A percentile compares a stretch with the other conserved stretches of the same genome.
Conservation (phyloP, 2,329 filamentous ascomycete genomes). For the Microdochium trichocladiopsis region DNA sequence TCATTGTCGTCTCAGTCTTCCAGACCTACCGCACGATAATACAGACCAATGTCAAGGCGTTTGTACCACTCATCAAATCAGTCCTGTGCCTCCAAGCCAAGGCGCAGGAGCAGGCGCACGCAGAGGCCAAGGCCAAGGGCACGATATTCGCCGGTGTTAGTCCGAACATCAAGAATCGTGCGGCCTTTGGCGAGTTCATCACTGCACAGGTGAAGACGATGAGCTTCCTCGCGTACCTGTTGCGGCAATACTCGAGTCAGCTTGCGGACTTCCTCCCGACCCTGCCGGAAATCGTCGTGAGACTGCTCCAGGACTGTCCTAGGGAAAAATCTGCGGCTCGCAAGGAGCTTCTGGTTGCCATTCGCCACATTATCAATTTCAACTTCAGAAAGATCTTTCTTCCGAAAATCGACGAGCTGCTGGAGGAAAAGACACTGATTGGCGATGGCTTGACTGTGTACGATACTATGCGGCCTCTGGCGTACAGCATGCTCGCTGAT, state of each 20-base stretch:
- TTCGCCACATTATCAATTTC: conserved; percentile 98
- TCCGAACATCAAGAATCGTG: conserved; percentile 85
- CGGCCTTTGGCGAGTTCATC: conserved; percentile 94
- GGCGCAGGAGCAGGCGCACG: conserved; percentile 87
- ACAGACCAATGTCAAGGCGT: conserved; percentile 77
- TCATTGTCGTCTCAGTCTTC: conserved; percentile 97
- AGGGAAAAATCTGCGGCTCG: conserved; percentile 88
- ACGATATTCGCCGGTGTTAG: conserved; percentile 90
- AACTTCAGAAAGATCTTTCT: conserved; percentile 95
- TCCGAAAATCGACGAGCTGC: conserved; percentile 85
- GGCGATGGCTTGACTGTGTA: conserved; percentile 95
- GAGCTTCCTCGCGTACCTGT: conserved; percentile 92
- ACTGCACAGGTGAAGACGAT: conserved; percentile 98
- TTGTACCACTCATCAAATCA: conserved; percentile 89
- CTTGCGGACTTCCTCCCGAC: conserved; percentile 81
- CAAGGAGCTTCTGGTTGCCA: conserved; percentile 93
- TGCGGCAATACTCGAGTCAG: conserved; percentile 81
- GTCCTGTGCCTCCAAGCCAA: conserved; percentile 84
- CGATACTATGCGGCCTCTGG: conserved; percentile 89
- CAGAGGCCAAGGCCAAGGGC: conserved; percentile 70
- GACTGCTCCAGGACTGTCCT: conserved; percentile 87
- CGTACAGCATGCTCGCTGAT: conserved; percentile 97
- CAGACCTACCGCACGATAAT: conserved; percentile 83
- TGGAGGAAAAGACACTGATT: conserved; percentile 90
- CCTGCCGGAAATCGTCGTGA: conserved; percentile 82